Conservation (phyloP, 148 eudicot species). For the Rhododendron simsii region DNA sequence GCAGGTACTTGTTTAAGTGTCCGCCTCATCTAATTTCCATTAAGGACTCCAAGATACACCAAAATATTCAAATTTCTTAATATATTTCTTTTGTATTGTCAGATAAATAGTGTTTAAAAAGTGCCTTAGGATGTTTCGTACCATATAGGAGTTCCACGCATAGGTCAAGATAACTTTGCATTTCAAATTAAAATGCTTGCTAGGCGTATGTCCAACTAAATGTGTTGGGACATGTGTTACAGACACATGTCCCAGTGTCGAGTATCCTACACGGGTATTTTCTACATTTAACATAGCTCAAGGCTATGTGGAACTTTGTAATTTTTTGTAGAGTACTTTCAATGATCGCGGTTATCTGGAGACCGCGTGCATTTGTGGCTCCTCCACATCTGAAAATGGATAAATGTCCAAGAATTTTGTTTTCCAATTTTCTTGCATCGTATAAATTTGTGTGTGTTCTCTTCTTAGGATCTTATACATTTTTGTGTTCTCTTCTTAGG, state of each 20-base stretch:
- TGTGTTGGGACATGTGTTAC: neutral
- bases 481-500: slow-evolving; percentile 30
- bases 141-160: neutral
- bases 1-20: no score
- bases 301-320: neutral
- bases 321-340: neutral
- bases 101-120: neutral
- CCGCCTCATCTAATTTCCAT: no score
- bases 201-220: neutral
- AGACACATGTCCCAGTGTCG: neutral
- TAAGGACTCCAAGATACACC: neutral
- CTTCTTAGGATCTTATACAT: slow-evolving; percentile 26
- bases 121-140: neutral
- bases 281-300: neutral
- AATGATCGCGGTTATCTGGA: neutral
- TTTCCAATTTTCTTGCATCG: neutral
- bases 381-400: neutral
- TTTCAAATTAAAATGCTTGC: no score
- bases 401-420: neutral
- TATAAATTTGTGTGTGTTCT: neutral
- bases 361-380: neutral
- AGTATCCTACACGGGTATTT: neutral
- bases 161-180: neutral
- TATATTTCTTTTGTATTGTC: neutral
- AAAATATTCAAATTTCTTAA: neutral